Evolutionary conservation across 305 asterid genomes (phyloP).

Genomic region (Fraxinus ornus): DNA sequence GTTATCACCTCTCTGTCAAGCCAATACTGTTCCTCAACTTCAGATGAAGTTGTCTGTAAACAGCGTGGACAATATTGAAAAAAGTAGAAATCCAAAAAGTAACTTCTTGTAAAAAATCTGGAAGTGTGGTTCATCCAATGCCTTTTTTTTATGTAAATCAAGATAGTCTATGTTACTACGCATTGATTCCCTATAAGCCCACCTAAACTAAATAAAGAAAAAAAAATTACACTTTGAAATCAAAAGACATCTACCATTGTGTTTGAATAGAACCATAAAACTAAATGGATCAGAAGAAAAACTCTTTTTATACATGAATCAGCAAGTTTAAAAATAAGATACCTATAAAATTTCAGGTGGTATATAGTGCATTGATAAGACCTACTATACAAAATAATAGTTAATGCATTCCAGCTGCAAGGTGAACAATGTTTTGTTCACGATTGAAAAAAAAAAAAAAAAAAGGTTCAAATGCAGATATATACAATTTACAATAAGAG

Average conservation of each 20-base stretch:
- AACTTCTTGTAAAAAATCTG: neutral
- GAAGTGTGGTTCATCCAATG: neutral
- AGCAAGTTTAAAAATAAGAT: neutral
- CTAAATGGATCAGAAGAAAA: neutral
- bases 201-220: neutral
- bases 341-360: neutral
- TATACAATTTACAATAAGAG: neutral
- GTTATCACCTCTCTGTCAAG: constrained; percentile 51
- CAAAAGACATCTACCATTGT: neutral
- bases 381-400: neutral
- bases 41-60: constrained; percentile 36
- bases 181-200: neutral
- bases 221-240: neutral
- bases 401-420: neutral
- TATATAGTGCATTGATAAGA: neutral
- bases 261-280: neutral
- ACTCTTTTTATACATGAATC: neutral
- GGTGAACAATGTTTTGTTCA: neutral
- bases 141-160: neutral
- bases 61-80: constrained; percentile 13
- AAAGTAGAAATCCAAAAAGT: neutral
- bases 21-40: constrained; percentile 36
- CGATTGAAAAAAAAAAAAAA: neutral
- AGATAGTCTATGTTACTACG: neutral
- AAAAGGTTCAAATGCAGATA: neutral